phyloP scores from a whole-genome alignment of 1,284 basidiomycete genomes.

The Microbotryum scabiosae region DNA sequence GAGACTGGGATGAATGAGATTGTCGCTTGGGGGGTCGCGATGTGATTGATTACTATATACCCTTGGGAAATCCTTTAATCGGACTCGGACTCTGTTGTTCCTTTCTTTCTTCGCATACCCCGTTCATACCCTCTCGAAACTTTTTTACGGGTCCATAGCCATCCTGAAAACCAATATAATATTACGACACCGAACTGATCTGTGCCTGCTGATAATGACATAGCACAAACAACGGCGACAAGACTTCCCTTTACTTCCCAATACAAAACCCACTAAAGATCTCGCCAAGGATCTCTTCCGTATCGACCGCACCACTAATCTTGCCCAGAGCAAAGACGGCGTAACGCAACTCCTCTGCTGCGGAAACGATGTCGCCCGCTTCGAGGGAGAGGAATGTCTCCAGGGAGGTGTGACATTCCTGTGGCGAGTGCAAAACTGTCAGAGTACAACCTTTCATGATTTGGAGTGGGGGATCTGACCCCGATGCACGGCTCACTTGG shows the following conservation, averaged over 20 bases:
- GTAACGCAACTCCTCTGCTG: slow-evolving; percentile 75
- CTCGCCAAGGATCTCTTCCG: slow-evolving; percentile 69
- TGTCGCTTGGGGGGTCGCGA: no score
- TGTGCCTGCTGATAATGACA: not conserved
- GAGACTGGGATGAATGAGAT: no score
- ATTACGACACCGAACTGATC: not conserved
- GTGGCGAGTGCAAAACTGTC: no score
- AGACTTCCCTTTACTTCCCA: slow-evolving; percentile 42
- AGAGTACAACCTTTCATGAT: no score
- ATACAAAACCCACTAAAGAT: slow-evolving; percentile 79
- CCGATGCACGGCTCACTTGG: slow-evolving; percentile 38
- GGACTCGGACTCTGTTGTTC: no score
- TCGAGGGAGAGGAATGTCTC: slow-evolving; percentile 51
- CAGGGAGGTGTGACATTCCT: slow-evolving; percentile 53
- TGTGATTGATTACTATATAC: no score
- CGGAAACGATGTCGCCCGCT: slow-evolving; percentile 58
- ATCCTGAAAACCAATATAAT: not conserved
- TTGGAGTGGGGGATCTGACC: no score
- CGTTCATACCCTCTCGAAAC: no score
- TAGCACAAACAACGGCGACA: not conserved
- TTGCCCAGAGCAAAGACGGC: slow-evolving; percentile 70
- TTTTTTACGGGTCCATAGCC: not conserved
- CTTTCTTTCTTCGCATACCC: no score
- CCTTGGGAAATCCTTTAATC: no score
- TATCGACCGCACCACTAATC: slow-evolving; percentile 61